Evolutionary conservation across 2,329 filamentous ascomycete species (phyloP), one percentile per base, ranked within the genome.

Genomic region (Xylariaceae sp.): DNA sequence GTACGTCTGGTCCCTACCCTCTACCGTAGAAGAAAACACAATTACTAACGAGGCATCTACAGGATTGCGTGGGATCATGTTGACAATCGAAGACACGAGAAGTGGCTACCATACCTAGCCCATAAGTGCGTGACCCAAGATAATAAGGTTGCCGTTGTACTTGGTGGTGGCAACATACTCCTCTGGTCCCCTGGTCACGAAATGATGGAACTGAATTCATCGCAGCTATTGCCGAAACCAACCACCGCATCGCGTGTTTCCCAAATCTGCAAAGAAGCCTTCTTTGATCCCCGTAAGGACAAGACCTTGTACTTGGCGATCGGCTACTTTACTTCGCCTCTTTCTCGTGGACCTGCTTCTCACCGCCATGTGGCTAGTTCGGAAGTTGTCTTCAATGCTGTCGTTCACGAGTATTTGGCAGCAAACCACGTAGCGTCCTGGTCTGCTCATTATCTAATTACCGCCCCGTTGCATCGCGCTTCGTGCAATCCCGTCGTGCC

Each of bases 61-160:
- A 67, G 64, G 36, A 44, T 65, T 32, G 60, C 57, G 34, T 67
- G 63, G 63, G 60, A 67, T 47, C 60, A 63, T 44, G 43, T 52
- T 6, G 47, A 53, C 16, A 60, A 64, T 32, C 22, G 32, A 10
- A 44, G 34, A 21, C 51, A 45, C 16, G 56, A 63, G 39, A 67
- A 62, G 47, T 52, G 40, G 10, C 13, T 67, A 9, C 61, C 62
- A 10, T 42, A 49, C 13, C 39, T 21, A 22, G 36, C 48, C 9
- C 47, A 30, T 46, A 22, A 32, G 41, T 62, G 51, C 42, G 5
- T 40, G 19, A 63, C 59, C 13, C 49, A 57, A 10, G 56, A 53
- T 36, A 32, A 29, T 22, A 59, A 45, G 10, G 55, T 63, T 42
- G 63, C 55, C 5, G 19, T 61, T 9, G n/a, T 64, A 22, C 58